Base-by-base conservation (phyloP, 1,139 yeast species). In the Candida sp. region DNA sequence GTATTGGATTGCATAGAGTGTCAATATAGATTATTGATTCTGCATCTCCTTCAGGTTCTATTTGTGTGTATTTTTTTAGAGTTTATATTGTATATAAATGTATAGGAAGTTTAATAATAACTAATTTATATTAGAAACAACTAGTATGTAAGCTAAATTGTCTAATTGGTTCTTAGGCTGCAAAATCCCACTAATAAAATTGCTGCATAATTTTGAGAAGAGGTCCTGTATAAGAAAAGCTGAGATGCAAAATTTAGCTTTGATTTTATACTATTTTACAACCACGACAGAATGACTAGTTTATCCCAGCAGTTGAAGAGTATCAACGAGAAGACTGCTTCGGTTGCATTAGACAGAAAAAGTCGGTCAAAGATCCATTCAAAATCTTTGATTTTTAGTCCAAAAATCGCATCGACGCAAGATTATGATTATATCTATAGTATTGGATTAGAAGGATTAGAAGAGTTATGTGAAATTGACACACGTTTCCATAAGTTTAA, bases 391-490 rank as follows among this genome's bases (percentile, higher is more conserved):
- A 79, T 93, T 36, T 91, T 86, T 63, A 96, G 89, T 42, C 78
- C 97, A 7, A 82, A 85, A 57, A 82, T 81, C 46, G 99, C 99
- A 22, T 87, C 96, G 8, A 79, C 91, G 33, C 99, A 95, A 68
- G 99, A 95, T 62, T 90, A 81, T 58, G 97, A 90, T 57, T 75
- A 84, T 43, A 82, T 93, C 49, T 87, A 77, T 59, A 79, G 83
- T 44, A 78, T 81, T 45, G 87, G 95, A 3, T 56, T 77, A 6
- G 95, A 86, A 48, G 97, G 96, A 0, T 74, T 90, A 42, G 81
- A 81, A 34, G 95, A 88, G 53, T 72, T 93, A 42, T 78, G 77
- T 41, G 68, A 75, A 15, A 64, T 91, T 21, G 97, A 93, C 56
- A 73, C 79, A n/a, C 76, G 93, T 46, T 91, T 93, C 60, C 60